Base-by-base conservation (phyloP, 306 rosid species). In the Trifolium pratense region DNA sequence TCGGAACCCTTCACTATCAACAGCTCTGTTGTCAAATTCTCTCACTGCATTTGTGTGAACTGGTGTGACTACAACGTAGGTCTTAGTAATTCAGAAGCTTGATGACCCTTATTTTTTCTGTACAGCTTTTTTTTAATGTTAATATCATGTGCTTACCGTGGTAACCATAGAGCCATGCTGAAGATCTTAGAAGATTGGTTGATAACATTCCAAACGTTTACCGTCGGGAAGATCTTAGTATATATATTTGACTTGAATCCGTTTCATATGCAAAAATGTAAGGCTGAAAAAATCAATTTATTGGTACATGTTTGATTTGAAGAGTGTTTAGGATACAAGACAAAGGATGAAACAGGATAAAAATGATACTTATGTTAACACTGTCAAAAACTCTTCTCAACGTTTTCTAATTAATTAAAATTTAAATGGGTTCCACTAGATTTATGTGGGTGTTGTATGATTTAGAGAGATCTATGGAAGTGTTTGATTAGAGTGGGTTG, bases 61-160 rank as follows among this genome's bases (percentile, higher is more conserved):
- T 48, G 20, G 18, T 48, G 55, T 9, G 69, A 48, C 8, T 1
- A 60, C 43, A 63, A n/a, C 39, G 23, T 9, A 49, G 67, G 76
- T 39, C 43, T 59, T 74, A 67, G 59, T 69, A 75, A 52, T 40
- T 51, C 66, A 51, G 23, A 75, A 63, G 25, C 48, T 18, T 32
- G 52, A 32, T 36, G 20, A 23, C 31, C 29, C 26, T 23, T 16
- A 0, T 18, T 42, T 42, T 71, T 42, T 71, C n/a, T 21, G 78
- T 64, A 78, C 42, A 55, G 65, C 20, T 45, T 15, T 40, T 45
- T 12, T 42, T 60, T 62, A 12, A 31, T 58, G 72, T 40, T 26
- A 70, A 52, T 40, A 78, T 43, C 60, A 20, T 43, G 49, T 78
- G 42, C 61, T 53, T 26, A 55, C 40, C 32, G 20, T 59, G 32